Conservation (phyloP, 352 stramenopile species). For the Phytophthora chlamydospora region DNA sequence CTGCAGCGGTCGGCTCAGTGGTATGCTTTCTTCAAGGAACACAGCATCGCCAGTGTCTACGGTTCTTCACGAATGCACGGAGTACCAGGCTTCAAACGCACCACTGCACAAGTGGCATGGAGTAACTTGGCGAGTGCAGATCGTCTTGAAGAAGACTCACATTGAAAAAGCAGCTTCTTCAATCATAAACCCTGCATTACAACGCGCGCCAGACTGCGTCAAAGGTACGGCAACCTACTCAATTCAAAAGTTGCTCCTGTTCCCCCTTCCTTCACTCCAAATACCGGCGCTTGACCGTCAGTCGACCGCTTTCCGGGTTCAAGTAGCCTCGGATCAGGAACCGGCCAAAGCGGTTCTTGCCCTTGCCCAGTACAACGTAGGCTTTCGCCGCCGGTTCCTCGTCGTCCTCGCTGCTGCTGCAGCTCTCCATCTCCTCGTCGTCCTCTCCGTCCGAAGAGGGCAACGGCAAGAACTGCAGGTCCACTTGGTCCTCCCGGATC, state of each 20-base stretch:
- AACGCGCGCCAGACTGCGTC: not conserved
- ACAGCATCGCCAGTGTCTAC: too few relatives aligned
- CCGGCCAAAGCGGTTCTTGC: conserved; percentile 66
- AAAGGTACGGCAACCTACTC: not conserved
- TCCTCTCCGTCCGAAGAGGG: conserved; percentile 29
- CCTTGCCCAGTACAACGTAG: conserved; percentile 72
- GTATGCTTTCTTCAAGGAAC: too few relatives aligned
- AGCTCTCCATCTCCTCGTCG: conserved; percentile 29
- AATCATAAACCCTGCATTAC: too few relatives aligned
- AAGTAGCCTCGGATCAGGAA: conserved; percentile 77
- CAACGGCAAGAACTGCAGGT: conserved; percentile 71
- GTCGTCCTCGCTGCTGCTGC: conserved; percentile 31
- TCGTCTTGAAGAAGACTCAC: too few relatives aligned
- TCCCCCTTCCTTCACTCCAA: conserved; percentile 39
- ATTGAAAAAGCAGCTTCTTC: too few relatives aligned
- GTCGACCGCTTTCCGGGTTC: conserved; percentile 46
- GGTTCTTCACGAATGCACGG: too few relatives aligned
- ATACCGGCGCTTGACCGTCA: conserved; percentile 66
- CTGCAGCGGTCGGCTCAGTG: too few relatives aligned
- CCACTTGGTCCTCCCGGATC: conserved; percentile 66
- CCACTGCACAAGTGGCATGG: too few relatives aligned
- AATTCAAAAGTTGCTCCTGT: conserved; percentile 3
- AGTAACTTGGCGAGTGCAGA: too few relatives aligned
- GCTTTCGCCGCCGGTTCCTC: conserved; percentile 34
- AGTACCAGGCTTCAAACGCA: too few relatives aligned